Conservation (phyloP, 2,329 filamentous ascomycete genomes). For the Sporothrix pallida region DNA sequence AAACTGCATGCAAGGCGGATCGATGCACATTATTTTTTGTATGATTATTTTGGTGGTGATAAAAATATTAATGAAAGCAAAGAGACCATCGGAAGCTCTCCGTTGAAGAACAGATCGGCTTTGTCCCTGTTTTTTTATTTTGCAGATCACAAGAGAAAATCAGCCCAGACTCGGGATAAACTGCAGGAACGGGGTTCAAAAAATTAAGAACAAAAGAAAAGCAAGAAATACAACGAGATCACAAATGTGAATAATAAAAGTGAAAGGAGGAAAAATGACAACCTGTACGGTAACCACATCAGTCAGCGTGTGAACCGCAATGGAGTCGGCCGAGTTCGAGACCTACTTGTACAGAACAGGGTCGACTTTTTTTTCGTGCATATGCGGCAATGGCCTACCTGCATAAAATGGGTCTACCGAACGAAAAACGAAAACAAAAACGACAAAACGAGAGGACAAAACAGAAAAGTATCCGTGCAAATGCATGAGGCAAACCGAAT, state of each 20-base stretch:
- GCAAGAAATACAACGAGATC: slow-evolving; percentile 5
- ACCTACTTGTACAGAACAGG: neutral
- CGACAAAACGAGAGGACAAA: neutral
- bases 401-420: slow-evolving; percentile 11
- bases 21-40: neutral
- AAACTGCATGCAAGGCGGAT: neutral
- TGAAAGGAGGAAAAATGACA: neutral
- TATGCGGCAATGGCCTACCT: slow-evolving; percentile 20
- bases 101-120: neutral
- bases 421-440: slow-evolving; percentile 1
- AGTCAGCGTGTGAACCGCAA: slow-evolving; percentile 18
- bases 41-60: neutral
- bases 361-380: slow-evolving; percentile 20
- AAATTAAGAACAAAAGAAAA: neutral
- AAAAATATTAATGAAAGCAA: neutral
- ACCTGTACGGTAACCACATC: neutral
- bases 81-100: neutral
- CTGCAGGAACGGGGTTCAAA: neutral
- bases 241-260: neutral
- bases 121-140: neutral
- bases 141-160: neutral
- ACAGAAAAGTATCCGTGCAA: neutral
- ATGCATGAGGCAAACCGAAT: neutral
- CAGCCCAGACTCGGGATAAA: slow-evolving; percentile 5
- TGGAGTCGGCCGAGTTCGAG: neutral